Base-by-base conservation (phyloP, 495 filamentous ascomycete species). In the Pyronema omphalodes region DNA sequence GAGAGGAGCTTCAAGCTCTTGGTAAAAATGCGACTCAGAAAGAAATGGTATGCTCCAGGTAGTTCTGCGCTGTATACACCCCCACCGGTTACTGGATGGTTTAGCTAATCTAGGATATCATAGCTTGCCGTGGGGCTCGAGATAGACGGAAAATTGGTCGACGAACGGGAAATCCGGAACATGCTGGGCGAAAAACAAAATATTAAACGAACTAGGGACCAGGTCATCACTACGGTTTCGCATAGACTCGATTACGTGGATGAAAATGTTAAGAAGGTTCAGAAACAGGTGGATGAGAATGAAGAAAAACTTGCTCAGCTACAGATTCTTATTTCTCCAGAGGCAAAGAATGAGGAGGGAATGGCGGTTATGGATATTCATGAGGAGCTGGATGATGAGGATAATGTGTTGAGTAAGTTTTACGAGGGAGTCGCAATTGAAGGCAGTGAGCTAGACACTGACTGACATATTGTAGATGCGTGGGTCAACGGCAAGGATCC, bases 331-430 rank as follows among this genome's bases (percentile, higher is more conserved):
- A 58, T 57, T 23, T 58, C 61, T 19, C 67, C 67, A 12, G 70
- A 69, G 55, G 68, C 68, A 3, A 71, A 67, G 17, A 75, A 75
- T 37, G 82, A 83, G 53, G 81, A 82, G 36, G 71, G 80, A 55
- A 65, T 88, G 44, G 82, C 86, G 3, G 73, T 94, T 51, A 84
- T 78, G 17, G 89, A 95, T 51, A 95, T 98, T 55, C 68, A 80
- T 41, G 89, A 98, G 67, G 82, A 94, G 68, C 71, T 98, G 44
- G 91, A 98, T 65, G 89, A 94, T 15, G 80, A 94, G 14, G 91
- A 78, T 14, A 89, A 94, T 61, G 74, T 96, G 9, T 70, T 94
- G 34, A 39, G 62, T 65, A n/a, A 44, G 60, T 60, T 54, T 4
- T 44, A 23, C 14, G 2, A 34, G 23, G 23, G 23, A 2, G 23